Conservation (phyloP, 75 land plant genomes). For the Selaginella moellendorffii region DNA sequence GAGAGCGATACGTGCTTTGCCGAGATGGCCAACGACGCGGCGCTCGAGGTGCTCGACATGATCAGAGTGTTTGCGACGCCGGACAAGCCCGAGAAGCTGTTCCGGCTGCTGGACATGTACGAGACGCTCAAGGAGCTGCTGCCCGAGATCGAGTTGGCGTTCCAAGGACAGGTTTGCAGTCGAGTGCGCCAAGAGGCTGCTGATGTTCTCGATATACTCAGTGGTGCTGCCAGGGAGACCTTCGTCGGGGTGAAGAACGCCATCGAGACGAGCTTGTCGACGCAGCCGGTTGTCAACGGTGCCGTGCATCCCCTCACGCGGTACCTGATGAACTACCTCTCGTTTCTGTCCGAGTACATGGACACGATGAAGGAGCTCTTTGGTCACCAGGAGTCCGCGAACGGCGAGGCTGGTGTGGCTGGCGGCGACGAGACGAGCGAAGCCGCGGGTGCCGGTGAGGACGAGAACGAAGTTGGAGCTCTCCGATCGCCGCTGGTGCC, state of each 20-base stretch:
- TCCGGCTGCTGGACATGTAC: conserved; percentile 63
- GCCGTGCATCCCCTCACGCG: conserved; percentile 69
- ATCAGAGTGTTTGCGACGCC: conserved; percentile 49
- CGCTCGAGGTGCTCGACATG: conserved; percentile 60
- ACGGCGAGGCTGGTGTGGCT: conserved; percentile 10
- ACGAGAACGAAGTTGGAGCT: conserved; percentile 12
- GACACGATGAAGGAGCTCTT: conserved; percentile 33
- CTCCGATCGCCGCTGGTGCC: conserved; percentile 25
- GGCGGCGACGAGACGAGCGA: conserved; percentile 6
- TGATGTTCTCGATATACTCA: conserved; percentile 34
- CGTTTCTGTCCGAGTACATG: conserved; percentile 46
- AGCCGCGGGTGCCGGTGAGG: neutral
- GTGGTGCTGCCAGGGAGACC: conserved; percentile 48
- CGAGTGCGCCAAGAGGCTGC: conserved; percentile 33
- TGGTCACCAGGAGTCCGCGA: conserved; percentile 5
- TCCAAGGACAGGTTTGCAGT: conserved; percentile 20
- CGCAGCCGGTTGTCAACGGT: conserved; percentile 43
- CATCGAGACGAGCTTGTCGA: conserved; percentile 41
- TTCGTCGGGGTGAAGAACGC: conserved; percentile 56
- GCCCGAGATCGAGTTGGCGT: conserved; percentile 33
- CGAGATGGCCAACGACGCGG: conserved; percentile 33
- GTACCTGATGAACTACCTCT: conserved; percentile 84
- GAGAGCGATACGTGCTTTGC: conserved; percentile 22
- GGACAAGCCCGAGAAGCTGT: conserved; percentile 62
- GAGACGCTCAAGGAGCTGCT: conserved; percentile 42